Evolutionary conservation across 2,329 filamentous ascomycete species (phyloP).

Genomic region (Neonectria magnoliae): DNA sequence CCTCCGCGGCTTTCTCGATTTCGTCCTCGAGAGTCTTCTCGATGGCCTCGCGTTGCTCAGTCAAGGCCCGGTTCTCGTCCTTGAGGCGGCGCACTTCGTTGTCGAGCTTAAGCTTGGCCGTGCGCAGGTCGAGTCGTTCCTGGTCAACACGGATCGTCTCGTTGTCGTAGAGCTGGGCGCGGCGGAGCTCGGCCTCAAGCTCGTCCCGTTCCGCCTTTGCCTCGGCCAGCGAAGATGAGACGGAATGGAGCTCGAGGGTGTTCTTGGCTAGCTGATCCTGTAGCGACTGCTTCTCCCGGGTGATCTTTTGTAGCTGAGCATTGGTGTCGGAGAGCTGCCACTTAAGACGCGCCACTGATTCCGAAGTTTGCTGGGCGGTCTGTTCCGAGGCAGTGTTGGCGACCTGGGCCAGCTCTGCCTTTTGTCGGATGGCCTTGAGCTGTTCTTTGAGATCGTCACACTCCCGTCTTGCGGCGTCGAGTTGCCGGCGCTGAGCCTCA

Average conservation of each 20-base stretch:
- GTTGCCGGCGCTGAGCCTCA: conserved; percentile 52
- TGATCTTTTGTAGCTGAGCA: conserved; percentile 63
- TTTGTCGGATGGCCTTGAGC: conserved; percentile 43
- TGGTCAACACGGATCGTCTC: conserved; percentile 72
- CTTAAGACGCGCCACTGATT: conserved; percentile 62
- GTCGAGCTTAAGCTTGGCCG: conserved; percentile 74
- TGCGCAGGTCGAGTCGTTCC: conserved; percentile 74
- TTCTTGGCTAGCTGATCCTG: conserved; percentile 71
- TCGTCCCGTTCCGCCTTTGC: conserved; percentile 74
- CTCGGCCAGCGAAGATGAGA: conserved; percentile 66
- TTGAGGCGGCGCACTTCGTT: conserved; percentile 71
- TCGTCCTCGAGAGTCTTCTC: conserved; percentile 74
- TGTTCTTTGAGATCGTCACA: conserved; percentile 45
- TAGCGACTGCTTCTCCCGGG: conserved; percentile 69
- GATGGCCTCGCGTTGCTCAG: conserved; percentile 65
- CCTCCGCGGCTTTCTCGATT: conserved; percentile 71
- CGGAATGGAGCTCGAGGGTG: conserved; percentile 68
- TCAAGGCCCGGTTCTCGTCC: conserved; percentile 69
- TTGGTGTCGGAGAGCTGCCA: conserved; percentile 68
- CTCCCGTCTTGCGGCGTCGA: conserved; percentile 53
- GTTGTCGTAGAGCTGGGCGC: conserved; percentile 63
- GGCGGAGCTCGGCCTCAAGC: conserved; percentile 68
- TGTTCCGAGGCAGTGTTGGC: conserved; percentile 46
- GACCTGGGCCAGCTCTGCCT: conserved; percentile 40
- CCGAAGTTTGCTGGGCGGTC: conserved; percentile 48